Evolutionary conservation across 202 grass and related monocot species (phyloP).

Genomic region (Schoenoplectus tabernaemontani): DNA sequence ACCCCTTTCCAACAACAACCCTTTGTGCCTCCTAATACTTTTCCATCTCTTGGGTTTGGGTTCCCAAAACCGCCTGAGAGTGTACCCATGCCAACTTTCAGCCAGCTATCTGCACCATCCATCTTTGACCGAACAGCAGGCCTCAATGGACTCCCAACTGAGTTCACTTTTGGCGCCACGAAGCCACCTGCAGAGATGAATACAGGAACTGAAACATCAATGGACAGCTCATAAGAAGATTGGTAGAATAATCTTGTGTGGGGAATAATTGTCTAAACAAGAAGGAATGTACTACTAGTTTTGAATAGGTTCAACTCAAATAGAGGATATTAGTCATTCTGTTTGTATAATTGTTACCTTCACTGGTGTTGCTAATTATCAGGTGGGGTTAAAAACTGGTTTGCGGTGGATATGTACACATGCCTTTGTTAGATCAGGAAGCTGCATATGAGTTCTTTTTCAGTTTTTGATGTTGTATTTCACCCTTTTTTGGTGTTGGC

Average conservation of each 20-base stretch:
- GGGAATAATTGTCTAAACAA: not conserved
- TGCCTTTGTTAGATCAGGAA: not conserved
- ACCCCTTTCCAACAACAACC: constrained; percentile 21
- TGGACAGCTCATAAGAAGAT: constrained; percentile 74
- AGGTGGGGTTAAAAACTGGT: not conserved
- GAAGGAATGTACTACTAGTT: constrained; percentile 9
- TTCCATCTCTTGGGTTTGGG: constrained; percentile 71
- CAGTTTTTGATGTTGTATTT: not conserved
- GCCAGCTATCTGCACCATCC: constrained; percentile 51
- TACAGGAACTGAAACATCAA: constrained; percentile 55
- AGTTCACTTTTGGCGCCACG: constrained; percentile 70
- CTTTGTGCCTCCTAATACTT: constrained; percentile 36
- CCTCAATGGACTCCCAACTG: constrained; percentile 29
- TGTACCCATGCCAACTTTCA: constrained; percentile 48
- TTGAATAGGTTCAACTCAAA: constrained; percentile 14
- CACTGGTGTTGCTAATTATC: not conserved
- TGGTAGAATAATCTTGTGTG: not conserved
- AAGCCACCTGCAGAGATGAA: constrained; percentile 37
- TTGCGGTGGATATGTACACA: not conserved
- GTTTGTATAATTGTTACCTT: not conserved
- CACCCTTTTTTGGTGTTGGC: not conserved
- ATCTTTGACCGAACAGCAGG: constrained; percentile 50
- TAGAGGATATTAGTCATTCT: constrained; percentile 9
- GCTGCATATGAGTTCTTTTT: not conserved
- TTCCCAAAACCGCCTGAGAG: constrained; percentile 35